Evolutionary conservation across 257 asterid genomes (phyloP), one percentile per base, ranked within the genome.

Genomic region (Solanum raphanifolium): DNA sequence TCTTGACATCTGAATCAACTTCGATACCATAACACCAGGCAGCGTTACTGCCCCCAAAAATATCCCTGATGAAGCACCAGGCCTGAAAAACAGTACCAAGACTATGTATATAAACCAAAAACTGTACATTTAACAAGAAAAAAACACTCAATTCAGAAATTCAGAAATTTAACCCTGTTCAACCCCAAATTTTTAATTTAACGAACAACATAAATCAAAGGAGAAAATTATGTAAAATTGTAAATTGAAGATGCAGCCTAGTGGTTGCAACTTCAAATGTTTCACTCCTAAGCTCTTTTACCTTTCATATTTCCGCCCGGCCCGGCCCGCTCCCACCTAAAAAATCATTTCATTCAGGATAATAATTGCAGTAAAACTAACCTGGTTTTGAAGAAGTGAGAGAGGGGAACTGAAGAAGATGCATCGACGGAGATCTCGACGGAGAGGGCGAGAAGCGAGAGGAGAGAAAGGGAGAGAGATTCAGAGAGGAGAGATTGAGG

Each of bases 31-130:
- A 55, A 97, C 91, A 85, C 98, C 96, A 5, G 99, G 99, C 71
- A 97, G 91, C 4, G 99, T 94, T 58, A 93, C 95, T 55, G 99
- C 94, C 84, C 99, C 98, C 86, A 97, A 89, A 87, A 96, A 87
- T 90, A 96, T 92, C 74, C 99, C 99, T 16, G 99, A 94, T 29
- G 99, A 92, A 74, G 93, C 98, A 87, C 98, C 99, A 85, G 95
- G 98, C 96, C 99, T 95, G 84, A 48, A 82, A 48, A 48, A 52
- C 68, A 82, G 69, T 82, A 88, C 83, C 39, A 81, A 87, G 48
- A 87, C 65, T 83, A 89, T 39, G 39, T 21, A 66, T 65, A 43
- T 60, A 48, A 58, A 5, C 60, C 13, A 21, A 66, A 65, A 69
- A 7, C n/a, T 7, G 29, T 6, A 74, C 52, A 35, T 74, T 74